Conservation (phyloP, 768 basidiomycete genomes). For the Cubamyces lactineus region DNA sequence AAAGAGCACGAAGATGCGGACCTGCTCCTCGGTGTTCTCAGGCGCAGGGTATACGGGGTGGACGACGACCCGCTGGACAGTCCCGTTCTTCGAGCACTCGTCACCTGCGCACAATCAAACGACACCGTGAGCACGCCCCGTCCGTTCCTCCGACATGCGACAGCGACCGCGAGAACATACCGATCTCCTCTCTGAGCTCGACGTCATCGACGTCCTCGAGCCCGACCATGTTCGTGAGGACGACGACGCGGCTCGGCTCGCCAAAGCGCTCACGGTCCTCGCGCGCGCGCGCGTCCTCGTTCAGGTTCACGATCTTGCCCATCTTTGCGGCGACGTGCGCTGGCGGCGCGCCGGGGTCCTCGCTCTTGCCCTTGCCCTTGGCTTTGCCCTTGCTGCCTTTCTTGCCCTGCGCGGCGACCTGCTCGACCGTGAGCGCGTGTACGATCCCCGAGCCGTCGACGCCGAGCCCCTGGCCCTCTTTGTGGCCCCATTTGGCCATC, state of each 20-base stretch:
- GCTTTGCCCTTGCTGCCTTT: slow-evolving; percentile 40
- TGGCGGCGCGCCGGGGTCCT: slow-evolving; percentile 22
- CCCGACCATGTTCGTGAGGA: slow-evolving; percentile 89
- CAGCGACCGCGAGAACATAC: slow-evolving; percentile 43
- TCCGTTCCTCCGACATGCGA: not conserved
- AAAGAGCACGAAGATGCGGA: slow-evolving; percentile 91
- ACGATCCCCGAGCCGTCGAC: slow-evolving; percentile 84
- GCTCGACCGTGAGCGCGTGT: slow-evolving; percentile 85
- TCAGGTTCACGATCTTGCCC: slow-evolving; percentile 90
- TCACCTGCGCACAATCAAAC: slow-evolving; percentile 55
- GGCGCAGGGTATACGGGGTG: slow-evolving; percentile 76
- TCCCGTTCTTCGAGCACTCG: slow-evolving; percentile 89
- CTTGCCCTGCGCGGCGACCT: slow-evolving; percentile 45
- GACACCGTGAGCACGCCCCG: slow-evolving; percentile 8
- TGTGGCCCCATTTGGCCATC: slow-evolving; percentile 97
- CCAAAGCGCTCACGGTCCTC: slow-evolving; percentile 86
- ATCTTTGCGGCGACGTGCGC: slow-evolving; percentile 59
- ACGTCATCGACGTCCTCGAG: slow-evolving; percentile 84
- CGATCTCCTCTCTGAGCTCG: slow-evolving; percentile 86
- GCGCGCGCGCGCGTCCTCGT: slow-evolving; percentile 76
- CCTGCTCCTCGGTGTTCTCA: slow-evolving; percentile 70
- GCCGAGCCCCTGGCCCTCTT: slow-evolving; percentile 91
- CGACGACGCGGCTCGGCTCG: slow-evolving; percentile 86
- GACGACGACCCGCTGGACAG: slow-evolving; percentile 87
- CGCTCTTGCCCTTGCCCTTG: slow-evolving; percentile 38